phyloP scores from a whole-genome alignment of 805 yeast species.

The Saccharomyces paradoxus region DNA sequence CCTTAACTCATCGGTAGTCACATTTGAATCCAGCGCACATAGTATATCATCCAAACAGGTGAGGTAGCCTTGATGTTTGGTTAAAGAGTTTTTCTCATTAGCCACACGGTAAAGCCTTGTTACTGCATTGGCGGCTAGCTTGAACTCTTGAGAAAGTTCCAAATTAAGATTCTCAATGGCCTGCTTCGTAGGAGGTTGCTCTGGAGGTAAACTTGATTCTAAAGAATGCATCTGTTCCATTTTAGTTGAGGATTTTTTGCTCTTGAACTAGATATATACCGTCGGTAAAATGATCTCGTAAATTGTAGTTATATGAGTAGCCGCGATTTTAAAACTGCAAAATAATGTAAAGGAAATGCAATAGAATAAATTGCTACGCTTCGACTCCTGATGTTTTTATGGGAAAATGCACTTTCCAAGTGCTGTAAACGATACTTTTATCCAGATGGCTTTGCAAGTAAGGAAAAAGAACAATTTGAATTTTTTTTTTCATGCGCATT shows the following conservation, averaged over 20 bases:
- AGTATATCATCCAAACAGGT: constrained; percentile 54
- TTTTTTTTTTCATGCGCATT: neutral
- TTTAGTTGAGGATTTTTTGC: neutral
- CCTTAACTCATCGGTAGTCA: constrained; percentile 14
- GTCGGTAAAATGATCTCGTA: neutral
- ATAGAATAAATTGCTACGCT: neutral
- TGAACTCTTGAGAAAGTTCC: constrained; percentile 56
- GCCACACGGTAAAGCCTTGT: constrained; percentile 59
- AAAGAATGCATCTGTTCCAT: constrained; percentile 22
- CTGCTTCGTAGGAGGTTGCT: constrained; percentile 25
- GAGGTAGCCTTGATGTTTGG: constrained; percentile 51
- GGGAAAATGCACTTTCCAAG: neutral
- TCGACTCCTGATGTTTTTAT: neutral
- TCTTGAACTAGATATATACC: neutral
- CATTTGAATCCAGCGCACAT: constrained; percentile 23
- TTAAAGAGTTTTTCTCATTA: constrained; percentile 41
- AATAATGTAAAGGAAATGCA: neutral
- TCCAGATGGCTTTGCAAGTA: too few relatives aligned
- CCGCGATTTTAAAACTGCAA: neutral
- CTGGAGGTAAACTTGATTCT: constrained; percentile 26
- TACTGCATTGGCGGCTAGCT: constrained; percentile 64
- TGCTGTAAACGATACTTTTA: neutral
- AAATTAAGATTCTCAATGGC: constrained; percentile 32
- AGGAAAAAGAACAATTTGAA: neutral
- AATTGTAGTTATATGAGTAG: neutral